These are phyloP conservation scores for Gnaphalium uliginosum DNA, from an alignment of 129 eudicot genomes.

Conservation along the genomic window DNA sequence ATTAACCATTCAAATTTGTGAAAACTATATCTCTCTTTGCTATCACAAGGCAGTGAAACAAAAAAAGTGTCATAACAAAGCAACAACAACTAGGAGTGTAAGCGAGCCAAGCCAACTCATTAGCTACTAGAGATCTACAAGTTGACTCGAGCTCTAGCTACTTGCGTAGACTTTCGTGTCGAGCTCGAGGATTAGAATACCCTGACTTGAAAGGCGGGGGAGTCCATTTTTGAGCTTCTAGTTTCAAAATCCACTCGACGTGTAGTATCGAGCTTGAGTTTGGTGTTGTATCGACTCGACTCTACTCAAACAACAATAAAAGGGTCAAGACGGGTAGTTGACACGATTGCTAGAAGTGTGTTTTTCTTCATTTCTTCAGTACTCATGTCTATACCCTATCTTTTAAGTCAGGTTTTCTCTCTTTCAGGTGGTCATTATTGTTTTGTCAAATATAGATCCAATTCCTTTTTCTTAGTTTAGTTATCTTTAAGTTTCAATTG, in stretches of 20 bases:
- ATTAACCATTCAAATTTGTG: background rate
- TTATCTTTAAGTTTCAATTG: constrained; percentile 10
- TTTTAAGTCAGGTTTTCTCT: constrained; percentile 4
- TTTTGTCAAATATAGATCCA: background rate
- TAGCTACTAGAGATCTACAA: no score
- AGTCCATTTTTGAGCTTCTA: no score
- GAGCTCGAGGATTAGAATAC: no score
- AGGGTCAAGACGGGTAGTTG: background rate
- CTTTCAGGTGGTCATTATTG: background rate
- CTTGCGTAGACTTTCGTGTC: no score
- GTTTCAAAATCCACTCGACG: no score
- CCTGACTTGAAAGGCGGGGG: no score
- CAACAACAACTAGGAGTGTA: background rate
- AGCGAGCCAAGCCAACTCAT: no score
- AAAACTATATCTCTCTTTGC: background rate
- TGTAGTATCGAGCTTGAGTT: no score
- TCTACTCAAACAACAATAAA: background rate
- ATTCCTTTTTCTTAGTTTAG: background rate
- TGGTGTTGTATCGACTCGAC: no score
- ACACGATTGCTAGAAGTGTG: background rate
- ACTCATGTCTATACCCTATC: background rate
- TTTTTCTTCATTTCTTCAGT: background rate
- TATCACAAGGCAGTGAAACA: background rate
- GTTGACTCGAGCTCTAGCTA: no score
- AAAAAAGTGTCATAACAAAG: no score